Base-by-base conservation (phyloP, 2,329 filamentous ascomycete genomes). In the Cercospora sesami region DNA sequence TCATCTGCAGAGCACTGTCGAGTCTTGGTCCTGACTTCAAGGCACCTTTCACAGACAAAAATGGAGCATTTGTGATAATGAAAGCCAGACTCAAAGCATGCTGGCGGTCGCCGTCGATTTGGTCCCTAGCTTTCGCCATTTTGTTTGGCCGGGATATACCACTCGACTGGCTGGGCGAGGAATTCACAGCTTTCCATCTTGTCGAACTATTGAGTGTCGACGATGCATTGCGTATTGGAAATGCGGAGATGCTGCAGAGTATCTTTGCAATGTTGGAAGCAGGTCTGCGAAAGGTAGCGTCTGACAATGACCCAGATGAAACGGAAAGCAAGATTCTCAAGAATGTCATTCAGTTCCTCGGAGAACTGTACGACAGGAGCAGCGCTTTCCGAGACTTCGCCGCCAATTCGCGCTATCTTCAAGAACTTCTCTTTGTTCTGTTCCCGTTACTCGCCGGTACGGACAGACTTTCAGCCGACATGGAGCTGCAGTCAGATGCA, bases 361-460 rank as follows among this genome's bases (percentile, higher is more conserved):
- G 89, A 6, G 89, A 94, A 73, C 82, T 97, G 10, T 93, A 97
- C 72, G 81, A 84, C n/a, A 88, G 89, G 45, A 97, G 92, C 3
- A 79, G 84, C 1, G 86, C 86, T 28, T 98, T 98, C 78, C 87
- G 91, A 66, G 93, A 97, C 55, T 97, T 96, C 78, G 87, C 92
- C 0, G 81, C 90, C 10, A 86, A 86, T 0, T 96, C 94, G 0
- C 90, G 91, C 55, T 98, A 97, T 79, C 83, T 94, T 1, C 89
- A 94, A 69, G 84, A 93, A 58, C 82, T 99, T 4, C 84, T 97
- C 0, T 87, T 88, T 39, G 90, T 93, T 12, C 82, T 98, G 2
- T 99, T 95, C 76, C 94, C 95, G 1, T 88, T 95, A 18, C 86
- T 97, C 60, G 93, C 97, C 28, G 94, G 92, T 73, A 90, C 92